These are phyloP conservation scores for Fragilaria radians DNA, from an alignment of 108 stramenopile species.

Conservation along the genomic window DNA sequence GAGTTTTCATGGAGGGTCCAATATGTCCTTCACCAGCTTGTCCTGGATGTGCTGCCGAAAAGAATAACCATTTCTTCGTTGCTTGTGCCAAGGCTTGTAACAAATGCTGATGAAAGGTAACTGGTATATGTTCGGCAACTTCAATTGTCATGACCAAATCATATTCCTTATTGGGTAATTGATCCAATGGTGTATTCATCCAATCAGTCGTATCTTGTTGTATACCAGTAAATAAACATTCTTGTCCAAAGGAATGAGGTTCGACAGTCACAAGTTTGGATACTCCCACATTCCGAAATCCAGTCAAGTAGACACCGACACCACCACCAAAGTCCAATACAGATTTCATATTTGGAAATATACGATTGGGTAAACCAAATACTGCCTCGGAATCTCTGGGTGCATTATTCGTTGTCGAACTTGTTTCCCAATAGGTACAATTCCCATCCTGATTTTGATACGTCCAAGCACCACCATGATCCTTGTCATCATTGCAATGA, in stretches of 20 bases:
- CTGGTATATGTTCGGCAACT: slow-evolving; percentile 15
- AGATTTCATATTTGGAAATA: slow-evolving; percentile 6
- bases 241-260: slow-evolving; percentile 2
- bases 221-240: slow-evolving; percentile 6
- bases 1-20: slow-evolving; percentile 4
- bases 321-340: slow-evolving; percentile 16
- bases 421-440: slow-evolving; percentile 2
- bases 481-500: slow-evolving; percentile 9
- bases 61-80: slow-evolving; percentile 1
- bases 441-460: slow-evolving; percentile 3
- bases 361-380: background rate
- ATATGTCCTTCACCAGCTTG: slow-evolving; percentile 13
- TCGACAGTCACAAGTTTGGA: slow-evolving; percentile 5
- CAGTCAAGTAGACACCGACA: background rate
- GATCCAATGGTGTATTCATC: slow-evolving; percentile 6
- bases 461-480: slow-evolving; percentile 12
- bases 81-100: slow-evolving; percentile 8
- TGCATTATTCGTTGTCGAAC: background rate
- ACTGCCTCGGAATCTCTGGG: slow-evolving; percentile 3
- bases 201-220: slow-evolving; percentile 5
- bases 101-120: slow-evolving; percentile 1
- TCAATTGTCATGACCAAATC: slow-evolving; percentile 19
- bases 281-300: slow-evolving; percentile 6
- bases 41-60: slow-evolving; percentile 12
- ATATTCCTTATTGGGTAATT: slow-evolving; percentile 4